Base-by-base conservation (phyloP, 1,139 yeast species). In the Arxiozyma bovina region DNA sequence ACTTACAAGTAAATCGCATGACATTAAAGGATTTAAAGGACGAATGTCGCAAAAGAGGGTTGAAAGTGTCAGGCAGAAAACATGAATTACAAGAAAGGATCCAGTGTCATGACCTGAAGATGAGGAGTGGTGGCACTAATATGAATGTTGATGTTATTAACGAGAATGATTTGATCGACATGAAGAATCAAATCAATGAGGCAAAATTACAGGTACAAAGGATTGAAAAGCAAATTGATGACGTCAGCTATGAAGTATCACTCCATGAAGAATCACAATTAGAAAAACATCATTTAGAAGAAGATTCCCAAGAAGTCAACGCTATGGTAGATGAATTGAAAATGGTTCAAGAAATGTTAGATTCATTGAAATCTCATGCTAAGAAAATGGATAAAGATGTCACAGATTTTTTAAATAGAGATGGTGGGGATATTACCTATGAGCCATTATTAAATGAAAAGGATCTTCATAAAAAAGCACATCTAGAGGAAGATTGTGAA, bases 1-100 rank as follows among this genome's bases (percentile, higher is more conserved):
- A 27, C 30, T 27, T 7, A 2, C 30, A 27, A 2, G 8, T 4
- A 27, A 27, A 4, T 7, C 30, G 30, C 8, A 27, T 27, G 30
- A 27, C 30, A 27, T 27, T 80, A 48, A 74, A 75, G 53, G 73
- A 77, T 1, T 72, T 82, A 58, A 78, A 78, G 61, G 65, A 66
- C 53, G 85, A 81, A 63, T 81, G 85, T 64, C 76, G 76, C 54
- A 72, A 71, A 54, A 75, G 83, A 57, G 85, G 85, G 0, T 66
- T 82, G 56, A 79, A 77, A 60, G 76, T 80, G 0, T 70, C 78
- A 30, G 87, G 87, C 15, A 74, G 74, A 53, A 82, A 82, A 62
- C 65, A 76, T 15, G 84, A 81, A 47, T 67, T 81, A 22, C 73
- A 80, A 45, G 79, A 79, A 55, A 45, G 50, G 30, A n/a, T 48